Evolutionary conservation across 257 asterid genomes (phyloP).

Genomic region (Sherardia arvensis): DNA sequence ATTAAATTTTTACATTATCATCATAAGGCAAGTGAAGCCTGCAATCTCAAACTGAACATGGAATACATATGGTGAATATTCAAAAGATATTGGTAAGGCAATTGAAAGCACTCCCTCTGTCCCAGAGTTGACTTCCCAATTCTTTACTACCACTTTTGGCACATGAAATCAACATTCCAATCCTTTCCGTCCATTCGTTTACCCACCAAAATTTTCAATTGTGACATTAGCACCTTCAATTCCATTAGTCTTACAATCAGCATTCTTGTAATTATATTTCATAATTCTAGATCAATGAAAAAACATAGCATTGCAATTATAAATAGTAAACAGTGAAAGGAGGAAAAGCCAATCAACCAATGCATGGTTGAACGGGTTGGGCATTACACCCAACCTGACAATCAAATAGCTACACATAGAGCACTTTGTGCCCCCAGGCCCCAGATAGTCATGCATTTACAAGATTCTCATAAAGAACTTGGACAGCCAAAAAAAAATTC

Average conservation of each 20-base stretch:
- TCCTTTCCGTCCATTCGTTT: background rate
- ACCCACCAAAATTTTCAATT: no score
- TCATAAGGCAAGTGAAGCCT: background rate
- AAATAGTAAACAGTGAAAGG: background rate
- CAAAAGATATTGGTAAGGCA: background rate
- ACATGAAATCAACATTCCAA: no score
- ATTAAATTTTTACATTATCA: background rate
- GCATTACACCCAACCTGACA: slow-evolving; percentile 1
- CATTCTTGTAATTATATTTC: background rate
- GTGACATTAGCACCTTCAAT: background rate
- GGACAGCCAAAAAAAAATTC: background rate
- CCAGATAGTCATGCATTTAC: background rate
- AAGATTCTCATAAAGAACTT: background rate
- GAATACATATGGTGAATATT: background rate
- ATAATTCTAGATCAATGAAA: background rate
- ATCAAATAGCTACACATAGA: background rate
- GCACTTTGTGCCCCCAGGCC: background rate
- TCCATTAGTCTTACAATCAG: background rate
- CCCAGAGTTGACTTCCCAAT: background rate
- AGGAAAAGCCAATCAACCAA: background rate
- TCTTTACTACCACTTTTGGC: no score
- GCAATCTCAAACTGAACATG: background rate
- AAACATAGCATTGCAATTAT: background rate
- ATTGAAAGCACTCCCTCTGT: no score
- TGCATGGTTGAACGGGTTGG: background rate